Conservation (phyloP, 1,284 basidiomycete genomes). For the Trichosporon asahii region DNA sequence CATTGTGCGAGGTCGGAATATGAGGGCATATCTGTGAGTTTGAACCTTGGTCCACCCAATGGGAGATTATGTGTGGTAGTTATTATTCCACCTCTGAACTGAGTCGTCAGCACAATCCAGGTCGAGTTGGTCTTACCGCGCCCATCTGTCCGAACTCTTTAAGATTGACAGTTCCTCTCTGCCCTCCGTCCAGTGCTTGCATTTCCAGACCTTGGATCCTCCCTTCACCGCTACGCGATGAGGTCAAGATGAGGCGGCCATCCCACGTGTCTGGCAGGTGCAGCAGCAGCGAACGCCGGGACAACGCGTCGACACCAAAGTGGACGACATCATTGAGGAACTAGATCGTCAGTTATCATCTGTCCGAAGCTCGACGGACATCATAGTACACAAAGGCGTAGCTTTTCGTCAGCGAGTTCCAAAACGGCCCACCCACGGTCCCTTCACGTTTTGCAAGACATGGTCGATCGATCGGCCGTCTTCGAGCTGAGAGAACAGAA, state of each 20-base stretch:
- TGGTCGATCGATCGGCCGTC: constrained; percentile 54
- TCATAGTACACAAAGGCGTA: constrained; percentile 6
- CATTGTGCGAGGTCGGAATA: background rate
- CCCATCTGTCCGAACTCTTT: background rate
- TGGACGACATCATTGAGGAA: constrained; percentile 56
- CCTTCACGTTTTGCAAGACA: constrained; percentile 69
- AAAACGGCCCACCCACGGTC: constrained; percentile 65
- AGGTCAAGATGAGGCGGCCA: constrained; percentile 31
- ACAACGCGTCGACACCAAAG: constrained; percentile 85
- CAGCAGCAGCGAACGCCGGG: constrained; percentile 80
- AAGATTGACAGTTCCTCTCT: constrained; percentile 32
- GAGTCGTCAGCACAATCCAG: too few relatives aligned
- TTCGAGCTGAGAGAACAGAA: constrained; percentile 61
- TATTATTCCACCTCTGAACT: too few relatives aligned
- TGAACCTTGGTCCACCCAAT: too few relatives aligned
- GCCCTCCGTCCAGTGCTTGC: constrained; percentile 39
- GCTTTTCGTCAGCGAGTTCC: background rate
- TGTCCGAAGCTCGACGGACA: constrained; percentile 54
- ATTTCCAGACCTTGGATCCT: constrained; percentile 27
- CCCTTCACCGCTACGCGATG: constrained; percentile 27
- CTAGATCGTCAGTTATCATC: constrained; percentile 50
- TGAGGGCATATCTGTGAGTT: too few relatives aligned
- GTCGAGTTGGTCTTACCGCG: background rate
- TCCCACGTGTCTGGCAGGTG: constrained; percentile 17
- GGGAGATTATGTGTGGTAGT: too few relatives aligned